Evolutionary conservation across 2,329 filamentous ascomycete genomes (phyloP), one percentile per base, ranked within the genome.

Genomic region (Chlorencoelia australis): DNA sequence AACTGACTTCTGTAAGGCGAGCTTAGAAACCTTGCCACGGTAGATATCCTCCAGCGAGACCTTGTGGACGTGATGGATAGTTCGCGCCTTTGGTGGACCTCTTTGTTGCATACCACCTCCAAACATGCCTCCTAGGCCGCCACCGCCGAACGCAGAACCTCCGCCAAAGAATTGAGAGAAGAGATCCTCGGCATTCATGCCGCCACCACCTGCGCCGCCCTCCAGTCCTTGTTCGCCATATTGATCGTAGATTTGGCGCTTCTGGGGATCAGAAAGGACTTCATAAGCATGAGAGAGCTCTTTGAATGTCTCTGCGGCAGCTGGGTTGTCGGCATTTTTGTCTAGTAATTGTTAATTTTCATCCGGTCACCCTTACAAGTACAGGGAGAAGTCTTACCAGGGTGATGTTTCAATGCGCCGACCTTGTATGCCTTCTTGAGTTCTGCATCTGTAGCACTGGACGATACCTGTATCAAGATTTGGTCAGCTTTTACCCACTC

Each of bases 31-130:
- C 72, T 98, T 98, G 59, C 91, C 91, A 46, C 84, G 81, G 74
- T 98, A 98, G 59, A 98, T 87, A 53, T 98, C 91, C 66, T 98
- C 91, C 35, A 98, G 76, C 9, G 86, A 88, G 43, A 98, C 91
- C 66, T 95, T 95, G 79, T 96, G 91, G 33, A 91, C 88, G 67
- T 98, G 91, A 64, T 94, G 85, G 53, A 98, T 98, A 40, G 89
- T 94, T 51, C 91, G 81, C 32, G 91, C 89, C 72, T 98, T 80
- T 43, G 73, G 68, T 20, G 89, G 89, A 13, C 88, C 89, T 38
- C 78, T 75, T 36, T 83, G 78, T 52, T 79, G 77, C 72, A 84
- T 83, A 50, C 82, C 81, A 20, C 67, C 73, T 45, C 82, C 75
- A 53, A 86, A 85, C 74, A 88, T 86, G 57, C 82, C 75, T 41